These are phyloP conservation scores for Aphanomyces astaci DNA, from an alignment of 352 stramenopile genomes.

Conservation along the genomic window DNA sequence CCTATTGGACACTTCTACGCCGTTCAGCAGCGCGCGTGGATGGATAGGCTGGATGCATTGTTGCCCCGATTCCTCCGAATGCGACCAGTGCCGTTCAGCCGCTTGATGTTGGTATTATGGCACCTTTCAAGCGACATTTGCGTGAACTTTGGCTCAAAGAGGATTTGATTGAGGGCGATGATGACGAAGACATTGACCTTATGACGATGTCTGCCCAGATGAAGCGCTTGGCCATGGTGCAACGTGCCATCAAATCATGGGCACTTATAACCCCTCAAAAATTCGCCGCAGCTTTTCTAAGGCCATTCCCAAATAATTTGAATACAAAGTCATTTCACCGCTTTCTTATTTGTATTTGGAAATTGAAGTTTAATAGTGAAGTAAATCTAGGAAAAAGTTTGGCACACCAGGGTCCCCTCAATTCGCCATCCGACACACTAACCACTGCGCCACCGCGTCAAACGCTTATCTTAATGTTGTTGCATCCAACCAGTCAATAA, in stretches of 20 bases:
- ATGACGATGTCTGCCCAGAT: not conserved
- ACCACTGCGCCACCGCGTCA: not conserved
- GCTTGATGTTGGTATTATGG: constrained; percentile 21
- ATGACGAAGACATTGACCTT: not conserved
- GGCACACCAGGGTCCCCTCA: no score
- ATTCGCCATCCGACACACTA: no score
- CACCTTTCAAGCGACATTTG: constrained; percentile 22
- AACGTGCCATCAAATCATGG: not conserved
- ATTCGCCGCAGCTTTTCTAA: not conserved
- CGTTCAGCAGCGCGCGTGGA: constrained; percentile 27
- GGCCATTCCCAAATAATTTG: not conserved
- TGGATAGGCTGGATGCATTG: constrained; percentile 19
- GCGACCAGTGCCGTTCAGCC: constrained; percentile 18
- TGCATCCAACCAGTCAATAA: not conserved
- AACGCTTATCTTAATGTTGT: not conserved
- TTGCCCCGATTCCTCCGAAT: constrained; percentile 16
- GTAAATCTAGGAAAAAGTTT: not conserved
- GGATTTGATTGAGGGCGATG: not conserved
- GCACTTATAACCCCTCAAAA: not conserved
- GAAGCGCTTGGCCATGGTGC: not conserved
- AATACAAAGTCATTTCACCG: no score
- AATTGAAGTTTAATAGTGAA: no score
- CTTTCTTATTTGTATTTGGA: no score
- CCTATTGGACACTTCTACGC: constrained; percentile 21
- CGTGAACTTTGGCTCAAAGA: constrained; percentile 15